Conservation (phyloP, 169 alveolate genomes). For the Cyclospora cayetanensis region DNA sequence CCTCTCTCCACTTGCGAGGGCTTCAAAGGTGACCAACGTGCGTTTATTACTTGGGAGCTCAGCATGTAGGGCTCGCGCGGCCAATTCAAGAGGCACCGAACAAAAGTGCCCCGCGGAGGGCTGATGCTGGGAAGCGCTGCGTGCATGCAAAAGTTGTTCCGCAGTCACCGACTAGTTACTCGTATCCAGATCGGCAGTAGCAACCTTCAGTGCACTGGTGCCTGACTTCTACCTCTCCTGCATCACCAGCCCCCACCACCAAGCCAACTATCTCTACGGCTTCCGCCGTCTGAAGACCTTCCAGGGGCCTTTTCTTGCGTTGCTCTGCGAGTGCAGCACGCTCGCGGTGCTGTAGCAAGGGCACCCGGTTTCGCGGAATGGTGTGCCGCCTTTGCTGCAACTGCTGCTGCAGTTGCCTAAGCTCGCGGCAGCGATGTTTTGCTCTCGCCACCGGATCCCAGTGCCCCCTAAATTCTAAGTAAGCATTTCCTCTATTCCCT, state of each 20-base stretch:
- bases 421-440: not conserved
- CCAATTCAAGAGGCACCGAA: too few species aligned
- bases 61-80: too few species aligned
- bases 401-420: not conserved
- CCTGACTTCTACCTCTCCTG: not conserved
- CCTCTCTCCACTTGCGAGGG: too few species aligned
- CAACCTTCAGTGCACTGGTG: not conserved
- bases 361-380: not conserved
- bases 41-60: too few species aligned
- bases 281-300: not conserved
- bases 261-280: not conserved
- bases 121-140: not conserved
- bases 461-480: not conserved
- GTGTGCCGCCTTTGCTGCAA: not conserved
- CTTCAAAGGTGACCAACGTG: too few species aligned
- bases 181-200: not conserved
- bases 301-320: not conserved
- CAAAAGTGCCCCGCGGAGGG: not conserved
- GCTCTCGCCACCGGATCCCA: slow-evolving; percentile 23
- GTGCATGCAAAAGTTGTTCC: not conserved
- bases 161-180: not conserved
- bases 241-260: not conserved
- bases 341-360: not conserved
- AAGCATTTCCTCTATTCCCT: not conserved
- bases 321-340: not conserved